Conservation (phyloP, 148 eudicot species). For the Persicaria maculosa region DNA sequence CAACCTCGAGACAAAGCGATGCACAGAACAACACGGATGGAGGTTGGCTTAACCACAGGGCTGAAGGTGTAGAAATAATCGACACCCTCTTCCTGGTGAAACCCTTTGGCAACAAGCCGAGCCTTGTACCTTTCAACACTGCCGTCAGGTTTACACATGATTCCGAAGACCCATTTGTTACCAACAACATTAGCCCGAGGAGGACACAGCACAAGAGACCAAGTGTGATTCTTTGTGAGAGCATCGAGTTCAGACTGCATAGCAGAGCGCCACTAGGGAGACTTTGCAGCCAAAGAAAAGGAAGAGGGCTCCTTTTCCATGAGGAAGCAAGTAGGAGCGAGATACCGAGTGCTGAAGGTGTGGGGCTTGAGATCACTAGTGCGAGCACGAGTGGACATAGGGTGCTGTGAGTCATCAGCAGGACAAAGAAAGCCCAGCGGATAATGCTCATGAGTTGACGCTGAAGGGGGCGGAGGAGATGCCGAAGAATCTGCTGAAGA, state of each 20-base stretch:
- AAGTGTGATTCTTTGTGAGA: not conserved
- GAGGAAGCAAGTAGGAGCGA: not conserved
- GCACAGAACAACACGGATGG: not conserved
- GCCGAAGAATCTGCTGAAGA: no score
- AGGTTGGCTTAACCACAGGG: not conserved
- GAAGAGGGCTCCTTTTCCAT: not conserved
- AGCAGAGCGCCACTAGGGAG: not conserved
- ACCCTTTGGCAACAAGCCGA: not conserved
- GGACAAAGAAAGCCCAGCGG: no score
- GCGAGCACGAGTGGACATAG: no score
- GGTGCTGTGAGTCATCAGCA: no score
- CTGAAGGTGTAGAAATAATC: not conserved
- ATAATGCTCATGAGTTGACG: no score
- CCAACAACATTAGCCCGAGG: not conserved
- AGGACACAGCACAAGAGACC: not conserved
- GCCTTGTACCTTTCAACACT: not conserved
- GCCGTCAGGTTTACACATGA: not conserved
- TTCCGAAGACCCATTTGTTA: not conserved
- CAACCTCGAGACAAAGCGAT: not conserved
- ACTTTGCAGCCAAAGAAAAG: not conserved
- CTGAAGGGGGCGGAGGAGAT: no score
- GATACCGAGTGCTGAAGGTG: not conserved
- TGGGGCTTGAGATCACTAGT: no score
- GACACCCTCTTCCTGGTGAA: not conserved
- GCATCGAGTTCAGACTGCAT: not conserved